Conservation (phyloP, 805 yeast species). For the Tetrapisispora fleetii region DNA sequence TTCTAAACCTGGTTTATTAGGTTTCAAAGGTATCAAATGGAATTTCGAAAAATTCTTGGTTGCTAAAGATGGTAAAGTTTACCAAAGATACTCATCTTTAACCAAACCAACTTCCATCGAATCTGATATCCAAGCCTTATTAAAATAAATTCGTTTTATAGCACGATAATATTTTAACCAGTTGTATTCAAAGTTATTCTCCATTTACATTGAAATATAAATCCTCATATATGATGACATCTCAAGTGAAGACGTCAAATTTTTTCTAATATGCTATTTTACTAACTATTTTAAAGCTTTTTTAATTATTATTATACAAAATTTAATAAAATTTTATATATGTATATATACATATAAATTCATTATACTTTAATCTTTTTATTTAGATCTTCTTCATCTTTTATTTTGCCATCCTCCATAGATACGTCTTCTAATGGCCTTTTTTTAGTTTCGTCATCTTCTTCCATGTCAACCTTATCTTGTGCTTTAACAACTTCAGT, state of each 20-base stretch:
- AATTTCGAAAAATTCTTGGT: slow-evolving; percentile 67
- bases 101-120: slow-evolving; percentile 58
- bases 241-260: neutral
- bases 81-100: slow-evolving; percentile 54
- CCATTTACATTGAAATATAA: too few species aligned
- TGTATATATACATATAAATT: neutral
- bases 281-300: neutral
- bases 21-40: slow-evolving; percentile 70
- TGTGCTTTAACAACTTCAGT: slow-evolving; percentile 4
- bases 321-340: neutral
- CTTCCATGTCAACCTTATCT: slow-evolving; percentile 4
- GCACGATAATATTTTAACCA: neutral
- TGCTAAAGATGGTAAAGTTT: slow-evolving; percentile 45
- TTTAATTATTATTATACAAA: neutral
- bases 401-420: neutral
- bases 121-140: slow-evolving; percentile 46
- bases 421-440: neutral
- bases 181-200: neutral
- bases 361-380: slow-evolving; percentile 1
- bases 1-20: slow-evolving; percentile 47
- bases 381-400: neutral
- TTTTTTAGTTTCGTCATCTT: neutral
- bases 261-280: too few species aligned
- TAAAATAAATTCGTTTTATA: slow-evolving; percentile 15
- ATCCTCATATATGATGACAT: too few species aligned